Evolutionary conservation across 148 eudicot genomes (phyloP).

Genomic region (Cornus kousa): DNA sequence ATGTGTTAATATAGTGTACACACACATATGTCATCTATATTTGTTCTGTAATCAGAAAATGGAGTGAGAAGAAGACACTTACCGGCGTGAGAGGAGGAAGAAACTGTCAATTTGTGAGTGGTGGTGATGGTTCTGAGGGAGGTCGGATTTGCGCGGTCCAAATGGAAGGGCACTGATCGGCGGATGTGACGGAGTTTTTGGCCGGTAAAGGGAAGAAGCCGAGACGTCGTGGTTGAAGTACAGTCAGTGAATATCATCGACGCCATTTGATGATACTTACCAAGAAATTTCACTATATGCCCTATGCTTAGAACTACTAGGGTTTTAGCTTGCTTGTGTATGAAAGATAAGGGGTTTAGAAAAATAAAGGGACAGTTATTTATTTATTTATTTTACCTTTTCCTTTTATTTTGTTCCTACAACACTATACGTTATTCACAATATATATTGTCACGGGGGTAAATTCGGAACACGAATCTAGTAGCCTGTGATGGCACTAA

Average conservation of each 20-base stretch:
- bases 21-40: too few relatives aligned
- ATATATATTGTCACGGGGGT: too few relatives aligned
- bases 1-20: too few relatives aligned
- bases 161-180: slow-evolving; percentile 21
- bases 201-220: slow-evolving; percentile 26
- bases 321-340: too few relatives aligned
- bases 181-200: slow-evolving; percentile 25
- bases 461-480: too few relatives aligned
- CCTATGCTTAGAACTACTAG: slow-evolving; percentile 7
- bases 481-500: too few relatives aligned
- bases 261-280: slow-evolving; percentile 26
- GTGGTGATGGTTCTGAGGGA: slow-evolving; percentile 17
- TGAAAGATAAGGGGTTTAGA: too few relatives aligned
- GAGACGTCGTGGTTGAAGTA: slow-evolving; percentile 48
- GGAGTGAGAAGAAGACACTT: not conserved
- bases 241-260: slow-evolving; percentile 43
- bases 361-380: too few relatives aligned
- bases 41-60: not conserved
- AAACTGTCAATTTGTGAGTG: slow-evolving; percentile 17
- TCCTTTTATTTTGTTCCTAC: too few relatives aligned
- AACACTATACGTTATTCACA: too few relatives aligned
- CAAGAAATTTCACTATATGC: slow-evolving; percentile 2
- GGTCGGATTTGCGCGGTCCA: slow-evolving; percentile 11
- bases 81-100: slow-evolving; percentile 37
- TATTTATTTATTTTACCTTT: too few relatives aligned